Evolutionary conservation across 192 early-diverging fungal species (phyloP), one percentile per base, ranked within the genome.

Genomic region (Linderina pennispora): DNA sequence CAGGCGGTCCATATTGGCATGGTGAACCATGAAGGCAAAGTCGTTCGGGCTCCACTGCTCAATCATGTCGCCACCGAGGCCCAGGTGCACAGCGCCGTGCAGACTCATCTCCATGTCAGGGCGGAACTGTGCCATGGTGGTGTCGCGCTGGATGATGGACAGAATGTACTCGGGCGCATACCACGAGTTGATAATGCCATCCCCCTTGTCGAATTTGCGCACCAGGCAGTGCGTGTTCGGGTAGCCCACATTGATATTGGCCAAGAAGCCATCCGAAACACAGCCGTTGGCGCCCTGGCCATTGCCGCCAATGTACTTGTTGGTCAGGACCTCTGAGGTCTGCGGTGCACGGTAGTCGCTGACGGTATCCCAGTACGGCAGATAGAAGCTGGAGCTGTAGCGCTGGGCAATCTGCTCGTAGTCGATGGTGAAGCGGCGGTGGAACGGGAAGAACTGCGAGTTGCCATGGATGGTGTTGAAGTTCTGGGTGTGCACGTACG

Each of bases 401-500:
- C 21, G 21, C 31, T 54, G 53, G 8, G 58, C 39, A 2, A 37
- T 50, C 3, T 21, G 38, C 40, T 76, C 66, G 37, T 48, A 71
- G 20, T 32, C 36, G 22, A 21, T 28, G 21, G 36, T 14, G 26
- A 37, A 40, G 16, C 38, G 38, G 21, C 38, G 38, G 14, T 40
- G 38, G n/a, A 33, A 54, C 4, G 52, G 52, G 11, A 54, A 26
- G 22, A 54, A 40, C 16, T 25, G 17, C 8, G 43, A 23, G 16
- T 14, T 44, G 32, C 28, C 19, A 24, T 54, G 52, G 18, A 45
- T 33, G 5, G 9, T 2, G 33, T 23, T 9, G 24, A 20, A 22
- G 33, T 34, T 8, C 2, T 25, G 4, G 43, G 18, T 36, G 42
- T 54, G 52, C 16, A 35, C 13, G 2, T 37, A 4, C 35, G 52